Evolutionary conservation across 2,329 filamentous ascomycete species (phyloP).

Genomic region (Microthyrium microscopicum): DNA sequence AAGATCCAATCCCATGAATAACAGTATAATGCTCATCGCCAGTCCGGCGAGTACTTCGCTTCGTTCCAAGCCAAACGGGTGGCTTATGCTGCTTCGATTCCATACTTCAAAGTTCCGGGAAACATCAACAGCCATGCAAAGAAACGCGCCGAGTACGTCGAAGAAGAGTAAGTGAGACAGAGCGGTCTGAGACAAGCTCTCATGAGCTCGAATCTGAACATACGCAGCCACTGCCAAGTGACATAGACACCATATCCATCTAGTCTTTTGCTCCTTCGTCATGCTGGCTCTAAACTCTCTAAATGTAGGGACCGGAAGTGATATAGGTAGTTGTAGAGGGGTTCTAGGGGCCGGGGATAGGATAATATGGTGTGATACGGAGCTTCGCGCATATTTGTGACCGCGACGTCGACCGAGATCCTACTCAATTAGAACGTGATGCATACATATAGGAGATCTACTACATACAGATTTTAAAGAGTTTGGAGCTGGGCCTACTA

Average conservation of each 20-base stretch:
- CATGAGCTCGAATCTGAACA: conserved; percentile 71
- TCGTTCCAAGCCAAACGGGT: conserved; percentile 83
- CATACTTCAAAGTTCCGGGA: conserved; percentile 95
- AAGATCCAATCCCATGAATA: conserved; percentile 95
- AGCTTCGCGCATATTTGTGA: conserved; percentile 96
- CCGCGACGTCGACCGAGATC: conserved; percentile 83
- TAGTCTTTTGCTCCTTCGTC: conserved; percentile 68
- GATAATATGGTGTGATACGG: conserved; percentile 91
- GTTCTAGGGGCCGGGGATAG: conserved; percentile 78
- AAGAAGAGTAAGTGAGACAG: conserved; percentile 89
- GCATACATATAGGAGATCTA: background rate
- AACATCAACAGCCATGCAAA: conserved; percentile 86
- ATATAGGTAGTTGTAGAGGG: conserved; percentile 77
- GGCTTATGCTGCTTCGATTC: conserved; percentile 79
- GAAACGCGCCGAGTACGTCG: conserved; percentile 77
- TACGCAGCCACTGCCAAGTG: conserved; percentile 71
- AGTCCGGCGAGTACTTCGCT: conserved; percentile 91
- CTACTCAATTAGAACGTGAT: conserved; percentile 26
- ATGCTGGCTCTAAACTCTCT: conserved; percentile 80
- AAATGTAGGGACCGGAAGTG: conserved; percentile 77
- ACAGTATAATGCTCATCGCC: conserved; percentile 83
- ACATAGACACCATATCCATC: conserved; percentile 78
- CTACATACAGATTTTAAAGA: conserved; percentile 2
- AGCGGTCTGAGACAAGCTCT: conserved; percentile 79
- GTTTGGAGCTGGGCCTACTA: conserved; percentile 39